Percentiles rank a stretch among this genome's conserved stretches.
phyloP scores from a whole-genome alignment of 106 monocot species.

The Dendrobium nobile region DNA sequence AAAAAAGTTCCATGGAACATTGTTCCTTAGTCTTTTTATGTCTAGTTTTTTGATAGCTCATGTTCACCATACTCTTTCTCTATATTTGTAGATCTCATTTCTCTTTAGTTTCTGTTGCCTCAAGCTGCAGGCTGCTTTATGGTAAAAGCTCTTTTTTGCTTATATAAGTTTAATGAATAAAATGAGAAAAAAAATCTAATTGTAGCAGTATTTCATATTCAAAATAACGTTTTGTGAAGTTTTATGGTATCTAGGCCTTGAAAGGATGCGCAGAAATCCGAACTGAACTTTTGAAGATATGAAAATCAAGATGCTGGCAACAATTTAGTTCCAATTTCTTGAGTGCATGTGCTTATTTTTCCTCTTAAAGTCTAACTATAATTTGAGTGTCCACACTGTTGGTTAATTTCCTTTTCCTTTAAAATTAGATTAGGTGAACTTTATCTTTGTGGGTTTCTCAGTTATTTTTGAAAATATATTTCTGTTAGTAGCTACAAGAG shows the following conservation, averaged over 20 bases:
- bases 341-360: not conserved
- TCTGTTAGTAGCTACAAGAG: constrained; percentile 98
- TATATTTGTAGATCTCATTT: not conserved
- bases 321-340: not conserved
- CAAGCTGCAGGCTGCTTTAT: not conserved
- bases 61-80: not conserved
- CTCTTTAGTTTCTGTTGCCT: not conserved
- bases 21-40: not conserved
- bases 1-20: not conserved
- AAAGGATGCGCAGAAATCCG: too few species aligned
- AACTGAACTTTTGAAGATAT: not conserved
- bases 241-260: not conserved
- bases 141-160: not conserved
- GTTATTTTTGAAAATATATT: constrained; percentile 22
- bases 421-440: not conserved
- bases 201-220: not conserved
- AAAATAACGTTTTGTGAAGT: not conserved
- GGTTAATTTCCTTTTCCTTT: not conserved
- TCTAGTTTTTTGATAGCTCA: not conserved
- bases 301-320: not conserved
- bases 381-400: not conserved
- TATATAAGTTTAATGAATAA: not conserved
- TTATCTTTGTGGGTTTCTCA: not conserved
- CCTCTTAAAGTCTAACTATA: not conserved
- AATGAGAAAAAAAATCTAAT: not conserved